A percentile compares a stretch with the other conserved stretches of the same genome.
These are phyloP conservation scores for Bjerkandera adusta DNA, from an alignment of 1,284 basidiomycete species.

Conservation along the genomic window DNA sequence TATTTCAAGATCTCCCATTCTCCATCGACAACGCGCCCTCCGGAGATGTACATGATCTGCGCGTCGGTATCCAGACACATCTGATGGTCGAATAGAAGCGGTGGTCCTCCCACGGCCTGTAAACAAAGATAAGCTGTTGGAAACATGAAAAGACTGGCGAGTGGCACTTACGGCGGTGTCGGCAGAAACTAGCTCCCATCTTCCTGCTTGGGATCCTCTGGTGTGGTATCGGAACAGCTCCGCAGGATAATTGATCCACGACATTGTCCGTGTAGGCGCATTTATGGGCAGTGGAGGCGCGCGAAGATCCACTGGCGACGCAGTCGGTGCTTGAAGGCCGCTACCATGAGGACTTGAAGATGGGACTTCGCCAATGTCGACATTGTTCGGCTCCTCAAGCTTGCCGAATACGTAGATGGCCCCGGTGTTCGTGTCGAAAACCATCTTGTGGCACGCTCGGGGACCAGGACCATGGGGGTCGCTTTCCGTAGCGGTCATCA, in stretches of 20 bases:
- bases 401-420: slow-evolving; percentile 72
- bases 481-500: slow-evolving; percentile 54
- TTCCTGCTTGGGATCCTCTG: slow-evolving; percentile 52
- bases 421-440: slow-evolving; percentile 68
- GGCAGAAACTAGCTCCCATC: slow-evolving; percentile 64
- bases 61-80: slow-evolving; percentile 74
- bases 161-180: slow-evolving; percentile 56
- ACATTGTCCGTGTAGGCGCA: slow-evolving; percentile 10
- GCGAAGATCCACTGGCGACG: slow-evolving; percentile 9
- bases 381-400: slow-evolving; percentile 48
- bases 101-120: slow-evolving; percentile 66
- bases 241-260: slow-evolving; percentile 37
- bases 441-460: slow-evolving; percentile 82
- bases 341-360: neutral
- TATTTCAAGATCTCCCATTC: slow-evolving; percentile 57
- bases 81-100: slow-evolving; percentile 78
- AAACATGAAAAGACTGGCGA: slow-evolving; percentile 1
- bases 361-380: neutral
- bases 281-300: neutral
- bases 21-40: slow-evolving; percentile 70
- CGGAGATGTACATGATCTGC: slow-evolving; percentile 76
- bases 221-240: slow-evolving; percentile 76
- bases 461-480: slow-evolving; percentile 69
- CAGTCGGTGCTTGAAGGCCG: slow-evolving; percentile 2
- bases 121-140: neutral